phyloP scores from a whole-genome alignment of 2,329 filamentous ascomycete genomes.

The Aureobasidium sp. region DNA sequence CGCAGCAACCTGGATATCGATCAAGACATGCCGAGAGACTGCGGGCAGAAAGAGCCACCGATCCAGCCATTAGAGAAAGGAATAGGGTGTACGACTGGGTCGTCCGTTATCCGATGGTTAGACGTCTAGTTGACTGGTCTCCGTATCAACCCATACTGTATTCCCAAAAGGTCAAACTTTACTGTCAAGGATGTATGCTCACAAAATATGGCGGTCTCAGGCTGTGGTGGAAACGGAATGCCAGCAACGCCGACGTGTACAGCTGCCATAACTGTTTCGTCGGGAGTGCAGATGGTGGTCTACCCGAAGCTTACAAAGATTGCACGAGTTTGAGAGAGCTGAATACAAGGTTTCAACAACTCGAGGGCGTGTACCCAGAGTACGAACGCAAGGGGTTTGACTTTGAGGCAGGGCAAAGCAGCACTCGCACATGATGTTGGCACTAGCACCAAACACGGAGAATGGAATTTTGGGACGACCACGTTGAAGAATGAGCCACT shows the following conservation, averaged over 20 bases:
- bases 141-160: background rate
- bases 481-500: too few relatives aligned
- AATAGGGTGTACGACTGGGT: background rate
- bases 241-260: background rate
- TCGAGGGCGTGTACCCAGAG: background rate
- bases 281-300: background rate
- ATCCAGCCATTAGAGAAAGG: background rate
- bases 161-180: background rate
- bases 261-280: background rate
- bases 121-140: background rate
- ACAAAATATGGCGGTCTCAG: background rate
- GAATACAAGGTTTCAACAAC: background rate
- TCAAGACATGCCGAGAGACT: background rate
- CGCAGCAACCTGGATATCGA: background rate
- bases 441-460: too few relatives aligned
- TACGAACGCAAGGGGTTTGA: background rate
- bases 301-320: background rate
- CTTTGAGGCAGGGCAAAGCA: background rate
- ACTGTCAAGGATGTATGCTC: background rate
- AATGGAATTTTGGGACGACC: too few relatives aligned
- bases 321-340: background rate
- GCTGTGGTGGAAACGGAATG: background rate
- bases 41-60: background rate
- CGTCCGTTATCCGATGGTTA: background rate
- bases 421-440: background rate